Evolutionary conservation across 1,139 yeast species (phyloP).

Genomic region (Geotrichum carabidarum): DNA sequence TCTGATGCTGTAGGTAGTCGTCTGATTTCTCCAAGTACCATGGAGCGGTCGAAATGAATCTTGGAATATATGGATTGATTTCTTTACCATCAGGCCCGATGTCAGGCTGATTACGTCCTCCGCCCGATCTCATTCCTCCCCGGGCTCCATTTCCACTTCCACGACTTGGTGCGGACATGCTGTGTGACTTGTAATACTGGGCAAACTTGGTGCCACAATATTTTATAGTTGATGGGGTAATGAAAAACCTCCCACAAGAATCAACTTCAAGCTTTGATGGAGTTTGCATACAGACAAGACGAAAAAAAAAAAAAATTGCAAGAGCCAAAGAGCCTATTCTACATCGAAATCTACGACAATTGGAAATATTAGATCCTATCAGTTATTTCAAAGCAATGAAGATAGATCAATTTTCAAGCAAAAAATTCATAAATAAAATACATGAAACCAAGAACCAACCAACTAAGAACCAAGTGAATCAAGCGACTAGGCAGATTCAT

Average conservation of each 20-base stretch:
- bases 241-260: neutral
- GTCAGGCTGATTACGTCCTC: conserved; percentile 15
- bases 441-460: conserved; percentile 3
- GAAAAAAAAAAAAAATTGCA: neutral
- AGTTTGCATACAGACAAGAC: neutral
- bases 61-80: conserved; percentile 35
- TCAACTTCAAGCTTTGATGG: neutral
- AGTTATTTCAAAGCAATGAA: neutral
- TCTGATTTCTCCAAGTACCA: conserved; percentile 43
- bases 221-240: neutral
- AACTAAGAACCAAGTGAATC: neutral
- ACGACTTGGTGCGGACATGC: conserved; percentile 15
- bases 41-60: conserved; percentile 48
- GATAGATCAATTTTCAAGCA: neutral
- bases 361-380: no score
- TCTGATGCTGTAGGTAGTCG: conserved; percentile 50
- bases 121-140: conserved; percentile 6
- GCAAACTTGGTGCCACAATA: neutral
- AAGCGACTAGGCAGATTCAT: neutral
- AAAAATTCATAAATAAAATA: conserved; percentile 13
- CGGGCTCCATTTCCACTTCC: conserved; percentile 9
- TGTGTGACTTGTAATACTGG: neutral
- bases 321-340: no score
- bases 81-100: conserved; percentile 39
- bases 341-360: no score